Base-by-base conservation (phyloP, 2,329 filamentous ascomycete species). In the Aschersonia sp. region DNA sequence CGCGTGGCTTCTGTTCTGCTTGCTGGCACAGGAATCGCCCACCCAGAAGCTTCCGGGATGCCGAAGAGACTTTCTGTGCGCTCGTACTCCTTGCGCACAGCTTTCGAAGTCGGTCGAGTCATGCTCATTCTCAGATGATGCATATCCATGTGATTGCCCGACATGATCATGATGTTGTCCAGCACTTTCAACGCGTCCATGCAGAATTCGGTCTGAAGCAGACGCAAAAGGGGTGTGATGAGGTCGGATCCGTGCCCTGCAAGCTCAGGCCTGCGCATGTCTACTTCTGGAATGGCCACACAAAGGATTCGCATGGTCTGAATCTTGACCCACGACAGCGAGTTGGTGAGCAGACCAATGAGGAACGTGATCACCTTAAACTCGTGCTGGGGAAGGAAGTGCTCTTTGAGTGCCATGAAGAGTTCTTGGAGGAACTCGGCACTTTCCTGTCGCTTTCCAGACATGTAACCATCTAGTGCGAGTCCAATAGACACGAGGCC, bases 81-180 rank as follows among this genome's bases (percentile, higher is more conserved):
- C 60, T 95, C 91, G 56, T 95, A 97, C 65, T 97, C 89, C 61
- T 96, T 97, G 45, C 87, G 82, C 45, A 92, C 84, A 0, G 84
- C 80, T 56, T 85, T 84, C 0, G 89, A 92, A 2, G 89, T 88
- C 1, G 85, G 82, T 9, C 86, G 84, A 4, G 89, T 89, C 88
- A 98, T 96, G 64, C 91, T 97, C 94, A 98, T 98, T 40, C 92
- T 81, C 50, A 98, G 70, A 59, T 97, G 89, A 56, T 96, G 88
- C 56, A 86, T 88, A 63, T 97, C 92, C 75, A 95, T 88, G 1
- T 91, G 85, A 32, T 85, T 89, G 4, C 87, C 85, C 0, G 89
- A 89, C 71, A 97, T 91, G 31, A 85, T 87, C 77, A 96, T 94
- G 56, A 97, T 92, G 53, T 91, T 86, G 63, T 98, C 92, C 50